These are phyloP conservation scores for Skeletonema grethae DNA, from an alignment of 108 stramenopile genomes.

Conservation along the genomic window DNA sequence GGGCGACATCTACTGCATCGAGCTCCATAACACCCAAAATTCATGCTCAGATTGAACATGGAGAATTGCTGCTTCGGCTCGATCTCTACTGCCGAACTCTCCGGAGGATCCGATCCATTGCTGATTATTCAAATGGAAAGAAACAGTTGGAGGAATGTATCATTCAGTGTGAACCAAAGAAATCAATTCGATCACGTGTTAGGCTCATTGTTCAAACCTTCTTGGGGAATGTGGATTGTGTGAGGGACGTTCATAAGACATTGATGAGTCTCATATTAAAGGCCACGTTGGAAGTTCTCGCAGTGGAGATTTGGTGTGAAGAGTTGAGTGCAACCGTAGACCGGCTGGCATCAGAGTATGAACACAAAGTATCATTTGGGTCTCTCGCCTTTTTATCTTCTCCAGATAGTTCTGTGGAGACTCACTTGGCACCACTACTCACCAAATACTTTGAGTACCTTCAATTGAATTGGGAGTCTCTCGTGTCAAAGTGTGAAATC, in stretches of 20 bases:
- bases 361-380: constrained; percentile 82
- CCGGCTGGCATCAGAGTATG: constrained; percentile 74
- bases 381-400: constrained; percentile 84
- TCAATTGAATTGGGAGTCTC: constrained; percentile 56
- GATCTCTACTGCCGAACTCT: constrained; percentile 77
- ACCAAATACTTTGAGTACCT: constrained; percentile 70
- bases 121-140: constrained; percentile 32
- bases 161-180: constrained; percentile 71
- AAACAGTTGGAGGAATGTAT: constrained; percentile 66
- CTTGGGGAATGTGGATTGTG: constrained; percentile 57
- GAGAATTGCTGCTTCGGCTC: constrained; percentile 66
- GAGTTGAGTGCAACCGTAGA: constrained; percentile 62
- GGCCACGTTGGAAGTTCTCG: constrained; percentile 76
- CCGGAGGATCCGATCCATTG: constrained; percentile 35
- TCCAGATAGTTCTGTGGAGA: constrained; percentile 76
- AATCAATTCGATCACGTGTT: constrained; percentile 65
- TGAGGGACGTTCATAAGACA: constrained; percentile 57
- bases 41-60: constrained; percentile 58
- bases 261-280: constrained; percentile 63
- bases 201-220: constrained; percentile 58
- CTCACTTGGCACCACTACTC: constrained; percentile 67
- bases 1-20: constrained; percentile 13
- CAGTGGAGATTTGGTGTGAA: constrained; percentile 68
- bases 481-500: constrained; percentile 67
- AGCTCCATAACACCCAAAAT: constrained; percentile 12